Base-by-base conservation (phyloP, 176 grass and related monocot species). In the Phoenix roebelenii region DNA sequence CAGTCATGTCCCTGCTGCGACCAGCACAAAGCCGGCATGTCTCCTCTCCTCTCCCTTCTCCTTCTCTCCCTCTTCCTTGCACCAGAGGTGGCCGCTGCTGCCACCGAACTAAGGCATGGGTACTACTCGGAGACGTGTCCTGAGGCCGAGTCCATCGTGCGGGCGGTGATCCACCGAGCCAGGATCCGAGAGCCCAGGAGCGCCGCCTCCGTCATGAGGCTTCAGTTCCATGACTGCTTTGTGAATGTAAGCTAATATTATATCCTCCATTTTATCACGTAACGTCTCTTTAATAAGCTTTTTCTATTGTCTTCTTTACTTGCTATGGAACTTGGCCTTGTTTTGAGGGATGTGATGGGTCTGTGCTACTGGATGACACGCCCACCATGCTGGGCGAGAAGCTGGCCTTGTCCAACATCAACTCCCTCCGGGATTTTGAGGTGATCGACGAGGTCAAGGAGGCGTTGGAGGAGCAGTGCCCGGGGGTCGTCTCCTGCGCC, bases 181-280 rank as follows among this genome's bases (percentile, higher is more conserved):
- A 81, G 60, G 49, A 54, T 61, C 0, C 78, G 82, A 17, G 88
- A 98, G 76, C 56, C 84, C 18, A 80, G 93, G 65, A 98, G 84
- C 72, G 72, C 66, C 28, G 93, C 93, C 25, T 98, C 93, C 74
- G 93, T 98, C 85, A 98, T 98, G 93, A 74, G 93, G 25, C 93
- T 98, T 60, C 93, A 98, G 82, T 98, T 98, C 79, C 93, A 98
- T 60, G 93, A 98, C 72, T 98, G 93, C 79, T 98, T 98, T 76
- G 93, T 98, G 59, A 98, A 92, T 83, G 93, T 98, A 64, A 76
- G 72, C 3, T 9, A 14, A 20, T 20, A 20, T 20, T 9, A 9
- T 44, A 12, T 12, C 35, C 35, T 44, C 12, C 9, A 12, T 14
- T 14, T 44, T 12, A 44, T 44, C 35, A 44, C 7, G 1, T 4